Base-by-base conservation (phyloP, 495 filamentous ascomycete genomes). In the Xylaria grammica region DNA sequence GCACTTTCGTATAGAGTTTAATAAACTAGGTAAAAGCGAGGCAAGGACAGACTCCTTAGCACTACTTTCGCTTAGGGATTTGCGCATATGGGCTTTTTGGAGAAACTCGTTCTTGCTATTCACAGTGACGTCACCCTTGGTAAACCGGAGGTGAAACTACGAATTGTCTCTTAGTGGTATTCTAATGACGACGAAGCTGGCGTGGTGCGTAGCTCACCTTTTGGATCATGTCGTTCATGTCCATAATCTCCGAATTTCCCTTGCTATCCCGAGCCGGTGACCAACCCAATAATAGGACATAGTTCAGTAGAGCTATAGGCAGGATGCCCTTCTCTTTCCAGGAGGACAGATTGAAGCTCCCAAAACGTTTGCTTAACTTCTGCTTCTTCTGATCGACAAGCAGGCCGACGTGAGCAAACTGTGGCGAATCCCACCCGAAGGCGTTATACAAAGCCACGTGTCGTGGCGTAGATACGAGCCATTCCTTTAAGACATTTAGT, bases 381-480 rank as follows among this genome's bases (percentile, higher is more conserved):
- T 92, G 87, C 10, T 86, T 82, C 38, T 87, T 78, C 64, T 83
- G 75, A 71, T 97, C 89, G 17, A 91, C 86, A 0, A 99, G 86
- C 4, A 99, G 78, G 17, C 93, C 92, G 13, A 98, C 91, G 76
- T 99, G 95, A 36, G 89, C 93, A 73, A 95, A 99, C 34, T 74
- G 63, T 2, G 95, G 95, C 2, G 88, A 86, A n/a, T 82, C 71
- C 95, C 95, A 99, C 3, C 88, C 86, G 74, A 99, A 97, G 9
- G 93, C 93, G 54, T 90, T 77, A 76, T 99, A 98, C 30, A 99
- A 77, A 15, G 88, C 86, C 59, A 95, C 78, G 76, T 99, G 95
- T 70, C 94, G 89, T 2, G 93, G 94, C 0, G 95, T 98, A 0
- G 92, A 94, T 17, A 92, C 83, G 80, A 98, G 90, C 95, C 95